Percentiles rank a stretch among this genome's conserved stretches.
Conservation (phyloP, 2,329 filamentous ascomycete species). For the Ceratocystis destructans region DNA sequence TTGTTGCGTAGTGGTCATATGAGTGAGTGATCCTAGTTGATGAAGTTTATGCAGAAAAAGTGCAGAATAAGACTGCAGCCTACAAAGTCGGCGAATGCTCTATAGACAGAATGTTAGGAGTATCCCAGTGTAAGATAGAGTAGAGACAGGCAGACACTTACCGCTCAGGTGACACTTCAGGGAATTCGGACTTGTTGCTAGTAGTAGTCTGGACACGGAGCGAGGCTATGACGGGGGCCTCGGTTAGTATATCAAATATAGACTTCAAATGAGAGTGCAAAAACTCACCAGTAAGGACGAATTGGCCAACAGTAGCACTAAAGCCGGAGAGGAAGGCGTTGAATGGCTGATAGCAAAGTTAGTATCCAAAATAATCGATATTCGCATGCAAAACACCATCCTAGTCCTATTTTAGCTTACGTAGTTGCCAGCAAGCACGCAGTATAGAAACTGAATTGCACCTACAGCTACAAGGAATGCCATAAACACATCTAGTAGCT, state of each 20-base stretch:
- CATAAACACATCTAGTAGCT: conserved; percentile 86
- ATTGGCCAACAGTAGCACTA: conserved; percentile 86
- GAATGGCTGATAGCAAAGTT: conserved; percentile 55
- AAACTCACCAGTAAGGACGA: conserved; percentile 71
- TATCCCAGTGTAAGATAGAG: not conserved
- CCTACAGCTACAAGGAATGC: conserved; percentile 73
- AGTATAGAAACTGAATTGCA: conserved; percentile 87
- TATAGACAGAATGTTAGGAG: conserved; percentile 27
- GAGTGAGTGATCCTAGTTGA: conserved; percentile 52
- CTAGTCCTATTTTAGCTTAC: conserved; percentile 48
- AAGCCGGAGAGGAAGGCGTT: conserved; percentile 97
- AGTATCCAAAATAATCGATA: not conserved
- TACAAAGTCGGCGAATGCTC: conserved; percentile 91
- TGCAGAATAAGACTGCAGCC: conserved; percentile 91
- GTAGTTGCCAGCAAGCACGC: conserved; percentile 82
- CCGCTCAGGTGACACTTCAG: conserved; percentile 66
- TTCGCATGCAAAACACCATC: too few species aligned
- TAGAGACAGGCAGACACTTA: conserved; percentile 27
- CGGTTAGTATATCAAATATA: not conserved
- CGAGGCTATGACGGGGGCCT: conserved; percentile 34
- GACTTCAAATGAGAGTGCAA: not conserved
- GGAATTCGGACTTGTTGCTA: conserved; percentile 66
- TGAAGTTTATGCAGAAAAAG: conserved; percentile 99
- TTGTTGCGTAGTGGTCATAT: not conserved
- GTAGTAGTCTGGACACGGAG: conserved; percentile 85